These are phyloP conservation scores for Coemansia sp. DNA, from an alignment of 192 early-diverging fungal species.

Conservation along the genomic window DNA sequence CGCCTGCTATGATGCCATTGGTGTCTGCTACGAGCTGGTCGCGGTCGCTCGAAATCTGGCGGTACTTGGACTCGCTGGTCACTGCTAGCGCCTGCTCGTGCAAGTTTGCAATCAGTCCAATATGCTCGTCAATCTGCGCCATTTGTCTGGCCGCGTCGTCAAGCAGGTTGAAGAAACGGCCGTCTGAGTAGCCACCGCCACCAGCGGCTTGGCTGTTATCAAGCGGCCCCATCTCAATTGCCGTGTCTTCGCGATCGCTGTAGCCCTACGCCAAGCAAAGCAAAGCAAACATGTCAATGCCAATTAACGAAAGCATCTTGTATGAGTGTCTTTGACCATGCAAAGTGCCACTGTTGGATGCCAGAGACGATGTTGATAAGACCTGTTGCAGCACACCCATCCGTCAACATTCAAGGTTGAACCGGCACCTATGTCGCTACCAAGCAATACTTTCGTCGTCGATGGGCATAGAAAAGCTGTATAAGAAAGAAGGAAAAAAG, in stretches of 20 bases:
- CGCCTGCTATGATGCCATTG: constrained; percentile 32
- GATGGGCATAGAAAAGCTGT: background rate
- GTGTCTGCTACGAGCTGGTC: constrained; percentile 51
- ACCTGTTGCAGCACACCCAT: background rate
- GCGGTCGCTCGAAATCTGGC: constrained; percentile 47
- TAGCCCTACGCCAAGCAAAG: constrained; percentile 34
- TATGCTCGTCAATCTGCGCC: constrained; percentile 38
- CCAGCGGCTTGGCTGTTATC: constrained; percentile 16
- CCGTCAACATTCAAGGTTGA: background rate
- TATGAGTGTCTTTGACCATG: background rate
- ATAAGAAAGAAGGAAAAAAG: background rate
- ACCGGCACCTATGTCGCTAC: background rate
- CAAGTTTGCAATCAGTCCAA: constrained; percentile 43
- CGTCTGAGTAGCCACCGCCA: constrained; percentile 19
- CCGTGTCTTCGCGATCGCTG: constrained; percentile 39
- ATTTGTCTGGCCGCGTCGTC: constrained; percentile 40
- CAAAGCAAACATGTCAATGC: background rate
- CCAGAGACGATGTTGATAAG: background rate
- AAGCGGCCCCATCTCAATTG: constrained; percentile 44
- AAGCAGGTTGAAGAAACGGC: constrained; percentile 45
- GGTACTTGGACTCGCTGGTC: constrained; percentile 48
- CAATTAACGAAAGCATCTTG: background rate
- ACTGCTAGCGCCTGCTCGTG: constrained; percentile 54
- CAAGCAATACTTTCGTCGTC: background rate
- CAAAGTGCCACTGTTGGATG: background rate